Conservation (phyloP, 1,284 basidiomycete genomes). For the Irpex lacteus region DNA sequence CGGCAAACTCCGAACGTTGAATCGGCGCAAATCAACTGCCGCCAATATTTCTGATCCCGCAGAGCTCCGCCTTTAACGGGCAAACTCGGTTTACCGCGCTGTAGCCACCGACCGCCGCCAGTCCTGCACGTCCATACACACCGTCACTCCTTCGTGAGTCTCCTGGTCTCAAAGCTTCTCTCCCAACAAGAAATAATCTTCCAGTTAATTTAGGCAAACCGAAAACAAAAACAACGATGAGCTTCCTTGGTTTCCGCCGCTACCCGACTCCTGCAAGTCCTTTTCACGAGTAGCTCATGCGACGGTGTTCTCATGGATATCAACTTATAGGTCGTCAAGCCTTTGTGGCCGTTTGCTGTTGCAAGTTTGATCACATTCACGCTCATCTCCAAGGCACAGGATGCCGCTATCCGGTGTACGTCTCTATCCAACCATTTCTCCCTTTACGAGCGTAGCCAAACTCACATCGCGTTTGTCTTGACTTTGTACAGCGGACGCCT, state of each 20-base stretch:
- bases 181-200: background rate
- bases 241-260: slow-evolving; percentile 75
- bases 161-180: background rate
- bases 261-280: slow-evolving; percentile 70
- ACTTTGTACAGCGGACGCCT: slow-evolving; percentile 50
- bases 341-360: slow-evolving; percentile 74
- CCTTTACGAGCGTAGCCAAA: background rate
- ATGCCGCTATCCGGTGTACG: slow-evolving; percentile 66
- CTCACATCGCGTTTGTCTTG: background rate
- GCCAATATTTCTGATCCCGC: background rate
- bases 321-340: slow-evolving; percentile 53
- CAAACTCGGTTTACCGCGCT: background rate
- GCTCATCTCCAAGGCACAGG: slow-evolving; percentile 62
- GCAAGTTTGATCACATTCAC: slow-evolving; percentile 64
- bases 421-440: slow-evolving; percentile 20
- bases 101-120: background rate
- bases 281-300: slow-evolving; percentile 1
- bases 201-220: background rate
- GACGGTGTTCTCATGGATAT: background rate
- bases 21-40: background rate
- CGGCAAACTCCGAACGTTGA: too few species aligned
- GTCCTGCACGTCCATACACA: background rate
- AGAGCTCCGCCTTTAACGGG: background rate
- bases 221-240: slow-evolving; percentile 46
- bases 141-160: background rate